phyloP scores from a whole-genome alignment of 1,284 basidiomycete species.

The Cystobasidium pallidum region DNA sequence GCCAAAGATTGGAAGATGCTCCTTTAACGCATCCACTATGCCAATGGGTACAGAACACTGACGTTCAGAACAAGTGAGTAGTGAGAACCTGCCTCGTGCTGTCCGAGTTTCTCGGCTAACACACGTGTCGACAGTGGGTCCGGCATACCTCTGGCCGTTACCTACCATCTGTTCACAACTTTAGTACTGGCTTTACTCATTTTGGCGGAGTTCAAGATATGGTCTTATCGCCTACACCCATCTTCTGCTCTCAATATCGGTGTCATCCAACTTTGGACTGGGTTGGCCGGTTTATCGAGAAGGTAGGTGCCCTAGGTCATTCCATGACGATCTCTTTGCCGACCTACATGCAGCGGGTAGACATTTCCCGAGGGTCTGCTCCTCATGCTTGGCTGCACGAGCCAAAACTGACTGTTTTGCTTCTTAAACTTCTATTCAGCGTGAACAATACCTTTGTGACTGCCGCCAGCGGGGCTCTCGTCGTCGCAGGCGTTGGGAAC shows the following conservation, averaged over 20 bases:
- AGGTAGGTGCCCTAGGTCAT: conserved; percentile 23
- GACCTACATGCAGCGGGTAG: too few relatives aligned
- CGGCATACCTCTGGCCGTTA: conserved; percentile 19
- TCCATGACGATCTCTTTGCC: too few relatives aligned
- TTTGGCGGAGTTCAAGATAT: conserved; percentile 38
- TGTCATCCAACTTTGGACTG: conserved; percentile 38
- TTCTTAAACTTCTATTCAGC: background rate
- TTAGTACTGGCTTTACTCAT: conserved; percentile 17
- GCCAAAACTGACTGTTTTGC: background rate
- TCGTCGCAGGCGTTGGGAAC: conserved; percentile 32
- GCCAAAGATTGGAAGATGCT: background rate
- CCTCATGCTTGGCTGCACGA: too few relatives aligned
- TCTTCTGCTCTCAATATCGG: conserved; percentile 38
- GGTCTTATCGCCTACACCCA: conserved; percentile 22
- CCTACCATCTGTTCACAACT: conserved; percentile 29
- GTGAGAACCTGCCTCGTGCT: background rate
- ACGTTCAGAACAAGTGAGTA: conserved; percentile 39
- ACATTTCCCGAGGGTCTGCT: too few relatives aligned
- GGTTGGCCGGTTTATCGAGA: conserved; percentile 27
- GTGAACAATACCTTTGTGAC: conserved; percentile 18
- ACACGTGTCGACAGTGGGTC: background rate
- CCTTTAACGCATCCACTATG: conserved; percentile 6
- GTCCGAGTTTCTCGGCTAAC: background rate
- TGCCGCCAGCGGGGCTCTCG: background rate
- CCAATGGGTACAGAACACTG: conserved; percentile 41